These are phyloP conservation scores for Tardiomyces digboiensis DNA, from an alignment of 1,139 yeast species.

Conservation along the genomic window DNA sequence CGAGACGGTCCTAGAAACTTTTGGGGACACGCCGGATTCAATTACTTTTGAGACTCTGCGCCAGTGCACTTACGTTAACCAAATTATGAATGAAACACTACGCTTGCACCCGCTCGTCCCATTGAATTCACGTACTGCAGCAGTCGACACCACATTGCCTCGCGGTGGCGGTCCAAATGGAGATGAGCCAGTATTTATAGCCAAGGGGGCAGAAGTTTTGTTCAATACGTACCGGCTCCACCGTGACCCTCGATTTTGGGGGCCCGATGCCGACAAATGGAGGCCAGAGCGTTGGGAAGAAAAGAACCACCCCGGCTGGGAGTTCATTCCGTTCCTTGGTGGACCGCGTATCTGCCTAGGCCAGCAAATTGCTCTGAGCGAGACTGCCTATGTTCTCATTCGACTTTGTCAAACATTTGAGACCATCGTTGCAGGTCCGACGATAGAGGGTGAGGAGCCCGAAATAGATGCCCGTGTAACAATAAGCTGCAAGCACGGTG, in stretches of 20 bases:
- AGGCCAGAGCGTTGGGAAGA: slow-evolving; percentile 41
- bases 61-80: slow-evolving; percentile 38
- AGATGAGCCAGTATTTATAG: slow-evolving; percentile 33
- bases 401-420: slow-evolving; percentile 26
- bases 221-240: slow-evolving; percentile 40
- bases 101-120: slow-evolving; percentile 52
- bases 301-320: slow-evolving; percentile 10
- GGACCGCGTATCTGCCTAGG: slow-evolving; percentile 44
- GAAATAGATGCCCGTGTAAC: slow-evolving; percentile 4
- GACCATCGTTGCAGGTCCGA: slow-evolving; percentile 1
- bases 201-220: slow-evolving; percentile 38
- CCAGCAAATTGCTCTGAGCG: slow-evolving; percentile 42
- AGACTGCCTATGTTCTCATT: slow-evolving; percentile 35
- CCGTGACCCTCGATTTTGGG: slow-evolving; percentile 35
- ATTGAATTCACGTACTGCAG: slow-evolving; percentile 37
- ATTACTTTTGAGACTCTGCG: slow-evolving; percentile 33
- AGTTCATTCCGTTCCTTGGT: slow-evolving; percentile 35
- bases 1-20: slow-evolving; percentile 23
- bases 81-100: slow-evolving; percentile 41
- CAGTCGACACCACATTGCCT: slow-evolving; percentile 40
- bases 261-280: slow-evolving; percentile 37
- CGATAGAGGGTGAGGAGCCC: slow-evolving; percentile 2
- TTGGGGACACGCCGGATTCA: slow-evolving; percentile 10
- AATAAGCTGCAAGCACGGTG: slow-evolving; percentile 6
- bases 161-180: slow-evolving; percentile 43